These are phyloP conservation scores for Jamesozyma spencerorum DNA, from an alignment of 805 yeast species.

Conservation along the genomic window DNA sequence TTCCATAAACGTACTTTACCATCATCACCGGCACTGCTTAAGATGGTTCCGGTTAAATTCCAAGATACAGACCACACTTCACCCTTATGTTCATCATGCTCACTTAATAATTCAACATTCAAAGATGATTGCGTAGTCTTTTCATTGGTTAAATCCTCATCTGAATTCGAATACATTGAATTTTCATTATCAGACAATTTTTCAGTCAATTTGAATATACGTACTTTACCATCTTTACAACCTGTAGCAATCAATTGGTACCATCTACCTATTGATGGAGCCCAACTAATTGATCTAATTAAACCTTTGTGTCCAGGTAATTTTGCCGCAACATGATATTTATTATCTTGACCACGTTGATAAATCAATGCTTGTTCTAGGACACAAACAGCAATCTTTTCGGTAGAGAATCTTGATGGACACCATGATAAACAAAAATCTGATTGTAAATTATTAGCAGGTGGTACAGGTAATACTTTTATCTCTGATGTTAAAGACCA, in stretches of 20 bases:
- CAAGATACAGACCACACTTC: conserved; percentile 96
- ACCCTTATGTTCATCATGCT: conserved; percentile 66
- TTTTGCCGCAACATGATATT: conserved; percentile 47
- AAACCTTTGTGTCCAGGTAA: conserved; percentile 81
- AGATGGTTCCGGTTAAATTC: conserved; percentile 87
- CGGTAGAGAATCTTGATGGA: conserved; percentile 72
- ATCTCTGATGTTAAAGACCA: conserved; percentile 77
- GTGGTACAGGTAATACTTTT: conserved; percentile 55
- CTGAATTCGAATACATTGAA: conserved; percentile 14
- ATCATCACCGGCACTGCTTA: conserved; percentile 93
- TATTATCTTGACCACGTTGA: conserved; percentile 42
- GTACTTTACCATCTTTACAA: conserved; percentile 85
- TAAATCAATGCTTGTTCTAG: conserved; percentile 83
- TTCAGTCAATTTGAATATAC: conserved; percentile 70
- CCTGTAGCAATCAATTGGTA: conserved; percentile 89
- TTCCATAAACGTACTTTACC: conserved; percentile 91
- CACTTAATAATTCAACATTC: conserved; percentile 52
- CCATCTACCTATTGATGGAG: conserved; percentile 88
- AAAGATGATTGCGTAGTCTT: conserved; percentile 11
- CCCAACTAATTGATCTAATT: conserved; percentile 88
- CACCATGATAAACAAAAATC: conserved; percentile 87
- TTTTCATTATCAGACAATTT: conserved; percentile 2
- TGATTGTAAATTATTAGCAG: conserved; percentile 73
- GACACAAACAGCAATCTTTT: conserved; percentile 75
- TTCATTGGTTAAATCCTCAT: conserved; percentile 52